Evolutionary conservation across 202 grass and related monocot genomes (phyloP), one percentile per base, ranked within the genome.

Genomic region (Saccharum hybrid): DNA sequence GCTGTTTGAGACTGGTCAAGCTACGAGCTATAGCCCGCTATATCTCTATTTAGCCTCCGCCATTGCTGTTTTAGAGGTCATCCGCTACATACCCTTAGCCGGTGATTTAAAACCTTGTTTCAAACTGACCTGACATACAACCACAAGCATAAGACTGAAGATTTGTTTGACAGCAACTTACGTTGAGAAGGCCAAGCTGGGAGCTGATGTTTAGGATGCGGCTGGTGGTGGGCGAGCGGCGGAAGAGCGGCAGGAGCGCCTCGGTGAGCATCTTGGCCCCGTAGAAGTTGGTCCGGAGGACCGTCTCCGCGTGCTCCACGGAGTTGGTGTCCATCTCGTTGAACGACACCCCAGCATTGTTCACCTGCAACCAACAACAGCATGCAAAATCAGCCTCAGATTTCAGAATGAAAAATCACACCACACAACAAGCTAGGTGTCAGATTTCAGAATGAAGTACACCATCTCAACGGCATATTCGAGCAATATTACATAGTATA

Each of bases 201-300:
- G 95, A 98, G 80, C 95, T 94, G 71, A 98, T 88, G 85, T 94
- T 98, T 0, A 98, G 90, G 71, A 98, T 94, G 30, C 95, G 74
- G 80, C 95, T 94, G 65, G 66, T 85, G 30, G 82, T 16, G 7
- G 85, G 46, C 10, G 74, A 83, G 43, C 81, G 92, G 73, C 95
- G 92, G 60, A 98, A 94, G 4, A 91, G 77, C 1, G 95, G 95
- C 43, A 95, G 68, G 4, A 98, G 92, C 3, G 85, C 85, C 59
- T 98, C 92, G 1, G 88, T 93, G 67, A 98, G 80, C 78, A 83
- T 60, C 83, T 88, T 98, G 22, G 95, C 54, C 23, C 95, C 95
- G 66, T 82, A 93, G 85, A 91, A 98, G 76, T 95, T 98, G 23
- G 92, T 94, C 77, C 68, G 57, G 15, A 98, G 88, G 12, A 98